phyloP scores from a whole-genome alignment of 768 basidiomycete genomes.

The Termitomyces sp. region DNA sequence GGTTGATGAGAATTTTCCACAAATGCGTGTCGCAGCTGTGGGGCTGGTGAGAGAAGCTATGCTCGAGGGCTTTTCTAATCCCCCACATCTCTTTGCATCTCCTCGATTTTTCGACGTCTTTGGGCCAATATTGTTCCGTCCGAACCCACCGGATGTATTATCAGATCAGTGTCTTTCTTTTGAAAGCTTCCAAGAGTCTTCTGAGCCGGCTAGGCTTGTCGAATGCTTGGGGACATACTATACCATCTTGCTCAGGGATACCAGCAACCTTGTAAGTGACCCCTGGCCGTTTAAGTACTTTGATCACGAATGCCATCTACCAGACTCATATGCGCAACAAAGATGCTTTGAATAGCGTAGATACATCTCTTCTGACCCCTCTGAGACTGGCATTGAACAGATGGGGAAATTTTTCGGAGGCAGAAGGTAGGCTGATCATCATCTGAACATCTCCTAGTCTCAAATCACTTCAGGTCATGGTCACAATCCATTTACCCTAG shows the following conservation, averaged over 20 bases:
- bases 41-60: slow-evolving; percentile 68
- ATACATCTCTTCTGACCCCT: slow-evolving; percentile 42
- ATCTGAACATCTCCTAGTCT: background rate
- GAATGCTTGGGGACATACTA: slow-evolving; percentile 72
- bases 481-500: slow-evolving; percentile 32
- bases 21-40: slow-evolving; percentile 67
- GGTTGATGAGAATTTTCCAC: slow-evolving; percentile 46
- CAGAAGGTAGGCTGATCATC: slow-evolving; percentile 21
- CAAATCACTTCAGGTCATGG: slow-evolving; percentile 22
- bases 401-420: slow-evolving; percentile 25
- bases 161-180: slow-evolving; percentile 25
- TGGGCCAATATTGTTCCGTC: slow-evolving; percentile 56
- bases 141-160: slow-evolving; percentile 54
- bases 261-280: slow-evolving; percentile 44
- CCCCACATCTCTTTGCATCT: slow-evolving; percentile 50
- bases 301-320: background rate
- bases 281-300: background rate
- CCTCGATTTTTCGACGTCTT: slow-evolving; percentile 53
- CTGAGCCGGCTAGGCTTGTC: slow-evolving; percentile 58
- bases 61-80: slow-evolving; percentile 40
- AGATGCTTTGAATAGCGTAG: slow-evolving; percentile 40
- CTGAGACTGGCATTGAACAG: slow-evolving; percentile 33
- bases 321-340: slow-evolving; percentile 52
- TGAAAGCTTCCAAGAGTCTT: slow-evolving; percentile 46
- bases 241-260: slow-evolving; percentile 57